Evolutionary conservation across 2,329 filamentous ascomycete genomes (phyloP), one percentile per base, ranked within the genome.

Genomic region (Aspergillus arachidicola): DNA sequence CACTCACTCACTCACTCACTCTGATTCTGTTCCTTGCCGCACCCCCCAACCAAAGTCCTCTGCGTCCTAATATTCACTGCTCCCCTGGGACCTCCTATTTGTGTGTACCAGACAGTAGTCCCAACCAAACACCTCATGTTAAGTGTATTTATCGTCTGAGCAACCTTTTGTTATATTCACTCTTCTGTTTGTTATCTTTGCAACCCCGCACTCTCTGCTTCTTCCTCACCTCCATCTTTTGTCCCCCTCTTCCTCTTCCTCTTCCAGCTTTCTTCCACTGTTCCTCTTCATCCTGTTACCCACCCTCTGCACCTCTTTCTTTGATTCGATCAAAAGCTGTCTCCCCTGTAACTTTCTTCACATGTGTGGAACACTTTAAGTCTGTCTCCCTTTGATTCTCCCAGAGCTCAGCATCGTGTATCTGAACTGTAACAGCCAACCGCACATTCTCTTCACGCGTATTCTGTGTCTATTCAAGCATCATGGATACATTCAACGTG

Each of bases 401-500:
- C 28, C 19, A 12, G 19, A 14, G 28, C 16, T 11, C 19, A 32
- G 48, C 2, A 6, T 32, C n/a, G 28, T 32, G 19, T 7, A 6
- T 21, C 50, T 57, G 19, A 53, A 14, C 7, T n/a, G 16, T 19
- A 19, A 10, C 28, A 28, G 16, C 11, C 12, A 2, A 23, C 34
- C 16, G 10, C 21, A 28, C 12, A 6, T 50, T 21, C 6, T 48
- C 56, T 6, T 30, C 28, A 51, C 48, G 16, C 36, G 32, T 28
- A 50, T 30, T 11, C n/a, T 3, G 38, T 30, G 5, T 34, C 12
- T 6, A 43, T 41, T 11, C 19, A 46, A 45, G 34, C 19, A 69
- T 36, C 55, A 72, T 70, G 67, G 62, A 63, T 43, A 65, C 28
- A 57, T 73, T 71, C 43, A 63, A 68, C 48, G 61, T 68, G 10